Conservation (phyloP, 805 yeast species). For the Candida ovalis region DNA sequence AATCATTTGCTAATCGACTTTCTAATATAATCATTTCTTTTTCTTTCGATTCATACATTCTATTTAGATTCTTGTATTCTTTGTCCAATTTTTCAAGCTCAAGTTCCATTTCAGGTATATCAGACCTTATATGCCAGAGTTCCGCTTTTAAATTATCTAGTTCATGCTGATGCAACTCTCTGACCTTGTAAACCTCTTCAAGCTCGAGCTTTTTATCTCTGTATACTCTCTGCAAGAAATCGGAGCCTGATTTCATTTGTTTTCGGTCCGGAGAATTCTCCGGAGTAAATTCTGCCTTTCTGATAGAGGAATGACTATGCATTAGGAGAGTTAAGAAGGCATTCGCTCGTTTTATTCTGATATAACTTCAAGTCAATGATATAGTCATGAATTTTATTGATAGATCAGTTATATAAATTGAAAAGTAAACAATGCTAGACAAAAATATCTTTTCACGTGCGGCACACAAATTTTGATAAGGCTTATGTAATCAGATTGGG, state of each 20-base stretch:
- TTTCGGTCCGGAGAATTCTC: conserved; percentile 5
- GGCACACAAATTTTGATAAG: too few species aligned
- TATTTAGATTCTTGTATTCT: conserved; percentile 11
- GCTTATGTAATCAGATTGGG: too few species aligned
- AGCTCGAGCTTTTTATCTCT: conserved; percentile 14
- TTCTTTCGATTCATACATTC: conserved; percentile 26
- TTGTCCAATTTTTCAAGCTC: conserved; percentile 29
- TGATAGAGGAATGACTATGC: too few species aligned
- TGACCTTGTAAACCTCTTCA: conserved; percentile 10
- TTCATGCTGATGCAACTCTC: conserved; percentile 15
- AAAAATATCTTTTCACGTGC: too few species aligned
- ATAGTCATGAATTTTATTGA: too few species aligned
- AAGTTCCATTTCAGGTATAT: conserved; percentile 25
- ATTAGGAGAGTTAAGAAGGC: too few species aligned
- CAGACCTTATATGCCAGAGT: conserved; percentile 25
- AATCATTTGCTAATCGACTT: conserved; percentile 22
- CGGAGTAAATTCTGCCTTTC: conserved; percentile 4
- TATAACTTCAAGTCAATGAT: too few species aligned
- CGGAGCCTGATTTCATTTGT: conserved; percentile 8
- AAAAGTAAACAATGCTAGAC: too few species aligned
- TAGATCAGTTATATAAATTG: too few species aligned
- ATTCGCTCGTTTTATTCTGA: too few species aligned
- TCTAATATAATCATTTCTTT: conserved; percentile 29
- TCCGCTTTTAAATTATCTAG: conserved; percentile 25
- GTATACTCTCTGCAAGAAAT: conserved; percentile 12